Evolutionary conservation across 164 flowering plant genomes (phyloP), one percentile per base, ranked within the genome.

Genomic region (Aristolochia californica): DNA sequence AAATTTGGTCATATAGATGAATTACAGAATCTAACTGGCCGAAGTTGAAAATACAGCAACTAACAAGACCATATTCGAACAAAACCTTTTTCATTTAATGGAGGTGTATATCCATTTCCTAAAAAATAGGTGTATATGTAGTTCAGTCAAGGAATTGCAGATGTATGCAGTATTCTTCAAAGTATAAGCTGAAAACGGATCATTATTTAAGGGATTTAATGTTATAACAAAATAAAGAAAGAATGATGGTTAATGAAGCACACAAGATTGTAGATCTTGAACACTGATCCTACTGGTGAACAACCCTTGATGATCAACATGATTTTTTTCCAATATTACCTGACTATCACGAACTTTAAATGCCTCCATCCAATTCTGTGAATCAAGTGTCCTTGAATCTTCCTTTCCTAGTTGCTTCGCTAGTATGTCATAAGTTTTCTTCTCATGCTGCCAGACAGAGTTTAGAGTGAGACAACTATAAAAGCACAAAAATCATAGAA

Each of bases 401-500:
- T 90, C 95, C 67, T 94, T 93, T 52, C 99, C 99, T 53, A 94
- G 93, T 74, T 88, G 96, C 70, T 90, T 90, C 45, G 86, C 88
- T 54, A 94, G 95, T 70, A 94, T 90, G 60, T 90, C 97, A 70
- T 86, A 88, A 4, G 99, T 94, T 79, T 82, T 90, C 76, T 73
- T 88, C 63, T 94, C 99, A 75, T 93, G 94, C 98, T 93, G 86
- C 43, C 51, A 59, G 13, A 43, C 10, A 43, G 16, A 43, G 21
- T 13, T 40, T 43, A 2, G 2, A 13, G n/a, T 18, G 12, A 55
- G 8, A 55, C 45, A 21, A 5, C 26, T 64, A 23, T 16, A 34
- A 9, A 34, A 12, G 7, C 12, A 24, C 40, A 62, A 56, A 23
- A 30, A 47, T 18, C 14, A 43, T 2, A 55, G 0, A 7, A 16